Conservation (phyloP, 495 filamentous ascomycete genomes). For the Sphaerosporella brunnea region DNA sequence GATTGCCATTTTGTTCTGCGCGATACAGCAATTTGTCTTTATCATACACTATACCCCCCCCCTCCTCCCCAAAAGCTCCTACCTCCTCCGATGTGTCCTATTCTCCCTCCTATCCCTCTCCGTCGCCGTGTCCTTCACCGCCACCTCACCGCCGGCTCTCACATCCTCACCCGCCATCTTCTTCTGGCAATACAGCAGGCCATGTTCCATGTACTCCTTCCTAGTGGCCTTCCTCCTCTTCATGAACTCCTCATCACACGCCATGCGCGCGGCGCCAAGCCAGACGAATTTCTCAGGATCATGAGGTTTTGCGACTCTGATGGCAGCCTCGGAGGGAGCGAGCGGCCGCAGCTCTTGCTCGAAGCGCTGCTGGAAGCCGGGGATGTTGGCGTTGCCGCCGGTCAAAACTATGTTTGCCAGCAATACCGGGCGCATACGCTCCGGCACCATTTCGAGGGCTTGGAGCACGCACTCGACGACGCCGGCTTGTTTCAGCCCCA, state of each 20-base stretch:
- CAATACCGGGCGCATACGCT: constrained; percentile 57
- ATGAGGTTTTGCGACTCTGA: constrained; percentile 49
- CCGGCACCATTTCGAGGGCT: constrained; percentile 54
- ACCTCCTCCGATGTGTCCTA: constrained; percentile 21
- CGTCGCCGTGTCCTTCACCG: constrained; percentile 7
- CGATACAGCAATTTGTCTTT: too few species aligned
- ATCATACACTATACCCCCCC: too few species aligned
- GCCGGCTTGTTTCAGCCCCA: constrained; percentile 74
- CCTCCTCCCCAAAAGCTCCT: too few species aligned
- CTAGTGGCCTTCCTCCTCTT: constrained; percentile 54
- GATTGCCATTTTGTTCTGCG: too few species aligned
- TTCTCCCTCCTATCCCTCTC: constrained; percentile 14
- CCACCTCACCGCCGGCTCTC: constrained; percentile 7
- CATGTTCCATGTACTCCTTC: constrained; percentile 78
- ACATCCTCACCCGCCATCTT: constrained; percentile 41
- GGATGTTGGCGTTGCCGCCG: constrained; percentile 64
- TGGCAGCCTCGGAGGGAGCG: constrained; percentile 57
- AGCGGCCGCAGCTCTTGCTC: constrained; percentile 58
- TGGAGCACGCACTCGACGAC: constrained; percentile 67
- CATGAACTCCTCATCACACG: constrained; percentile 43
- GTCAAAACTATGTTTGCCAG: constrained; percentile 77
- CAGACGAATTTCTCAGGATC: constrained; percentile 72
- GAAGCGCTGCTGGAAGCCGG: constrained; percentile 68
- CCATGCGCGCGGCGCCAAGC: constrained; percentile 63
- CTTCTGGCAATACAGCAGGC: constrained; percentile 55